Evolutionary conservation across 495 filamentous ascomycete species (phyloP).

Genomic region (Neurospora sp.): DNA sequence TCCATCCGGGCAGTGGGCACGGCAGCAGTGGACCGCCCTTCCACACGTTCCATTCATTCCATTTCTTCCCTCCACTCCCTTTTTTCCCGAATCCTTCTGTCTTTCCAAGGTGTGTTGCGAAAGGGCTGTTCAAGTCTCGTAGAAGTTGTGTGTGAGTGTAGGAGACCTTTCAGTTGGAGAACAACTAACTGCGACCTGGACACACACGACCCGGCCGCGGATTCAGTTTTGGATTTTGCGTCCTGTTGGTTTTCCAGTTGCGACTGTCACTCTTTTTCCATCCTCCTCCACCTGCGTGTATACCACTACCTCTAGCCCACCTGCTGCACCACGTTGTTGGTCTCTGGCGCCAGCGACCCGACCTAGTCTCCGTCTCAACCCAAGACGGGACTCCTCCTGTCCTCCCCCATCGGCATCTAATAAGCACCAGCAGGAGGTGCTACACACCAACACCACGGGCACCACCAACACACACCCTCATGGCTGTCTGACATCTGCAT

Average conservation of each 20-base stretch:
- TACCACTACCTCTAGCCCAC: not conserved
- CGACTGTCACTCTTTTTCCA: not conserved
- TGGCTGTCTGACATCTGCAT: not conserved
- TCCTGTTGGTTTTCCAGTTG: not conserved
- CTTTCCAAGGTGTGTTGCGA: not conserved
- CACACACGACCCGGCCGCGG: not conserved
- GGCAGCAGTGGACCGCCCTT: not conserved
- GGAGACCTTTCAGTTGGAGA: not conserved
- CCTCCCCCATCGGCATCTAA: not conserved
- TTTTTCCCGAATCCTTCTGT: not conserved
- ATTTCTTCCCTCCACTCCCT: not conserved
- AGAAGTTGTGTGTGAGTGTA: not conserved
- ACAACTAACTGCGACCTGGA: not conserved
- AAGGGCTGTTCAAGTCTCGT: not conserved
- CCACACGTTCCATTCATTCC: not conserved
- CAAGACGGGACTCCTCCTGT: not conserved
- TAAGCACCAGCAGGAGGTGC: not conserved
- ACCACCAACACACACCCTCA: not conserved
- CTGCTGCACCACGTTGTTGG: not conserved
- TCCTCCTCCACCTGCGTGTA: not conserved
- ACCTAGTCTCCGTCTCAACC: not conserved
- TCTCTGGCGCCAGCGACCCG: not conserved
- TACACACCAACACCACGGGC: not conserved
- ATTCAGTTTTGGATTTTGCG: not conserved
- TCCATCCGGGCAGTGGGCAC: not conserved